phyloP scores from a whole-genome alignment of 108 stramenopile species.

The Pseudonitzschia pungens region DNA sequence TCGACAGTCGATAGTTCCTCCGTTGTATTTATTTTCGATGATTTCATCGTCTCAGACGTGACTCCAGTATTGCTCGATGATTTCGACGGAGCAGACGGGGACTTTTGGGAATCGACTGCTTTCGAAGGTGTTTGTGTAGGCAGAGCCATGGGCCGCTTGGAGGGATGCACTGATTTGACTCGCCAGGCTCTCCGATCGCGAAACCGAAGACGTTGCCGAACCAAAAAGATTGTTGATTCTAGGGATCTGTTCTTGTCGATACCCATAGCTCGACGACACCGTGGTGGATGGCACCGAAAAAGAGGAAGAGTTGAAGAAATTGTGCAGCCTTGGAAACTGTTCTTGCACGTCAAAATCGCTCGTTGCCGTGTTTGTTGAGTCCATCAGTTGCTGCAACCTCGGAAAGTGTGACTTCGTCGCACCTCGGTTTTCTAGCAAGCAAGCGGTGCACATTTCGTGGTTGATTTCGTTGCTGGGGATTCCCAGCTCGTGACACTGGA shows the following conservation, averaged over 20 bases:
- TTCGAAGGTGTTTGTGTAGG: not conserved
- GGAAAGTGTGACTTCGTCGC: slow-evolving; percentile 29
- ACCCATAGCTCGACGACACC: not conserved
- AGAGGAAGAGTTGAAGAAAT: not conserved
- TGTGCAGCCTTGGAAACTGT: slow-evolving; percentile 10
- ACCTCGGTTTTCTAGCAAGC: slow-evolving; percentile 19
- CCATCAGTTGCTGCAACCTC: slow-evolving; percentile 33
- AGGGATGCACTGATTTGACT: not conserved
- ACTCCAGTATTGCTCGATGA: no score
- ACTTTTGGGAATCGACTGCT: no score
- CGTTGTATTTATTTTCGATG: not conserved
- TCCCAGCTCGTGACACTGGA: slow-evolving; percentile 44
- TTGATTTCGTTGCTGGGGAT: slow-evolving; percentile 20
- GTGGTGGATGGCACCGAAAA: not conserved
- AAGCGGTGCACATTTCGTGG: slow-evolving; percentile 42
- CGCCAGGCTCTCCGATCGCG: not conserved
- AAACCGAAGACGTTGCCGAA: not conserved
- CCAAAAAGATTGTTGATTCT: not conserved
- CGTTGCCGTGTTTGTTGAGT: slow-evolving; percentile 2
- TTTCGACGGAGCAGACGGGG: no score
- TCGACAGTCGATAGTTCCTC: not conserved
- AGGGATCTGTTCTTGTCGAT: not conserved
- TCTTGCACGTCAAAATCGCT: slow-evolving; percentile 12
- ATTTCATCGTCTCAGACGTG: no score
- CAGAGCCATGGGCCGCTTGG: not conserved